Evolutionary conservation across 108 stramenopile species (phyloP), one percentile per base, ranked within the genome.

Genomic region (Pseudonitzschia multiseries): DNA sequence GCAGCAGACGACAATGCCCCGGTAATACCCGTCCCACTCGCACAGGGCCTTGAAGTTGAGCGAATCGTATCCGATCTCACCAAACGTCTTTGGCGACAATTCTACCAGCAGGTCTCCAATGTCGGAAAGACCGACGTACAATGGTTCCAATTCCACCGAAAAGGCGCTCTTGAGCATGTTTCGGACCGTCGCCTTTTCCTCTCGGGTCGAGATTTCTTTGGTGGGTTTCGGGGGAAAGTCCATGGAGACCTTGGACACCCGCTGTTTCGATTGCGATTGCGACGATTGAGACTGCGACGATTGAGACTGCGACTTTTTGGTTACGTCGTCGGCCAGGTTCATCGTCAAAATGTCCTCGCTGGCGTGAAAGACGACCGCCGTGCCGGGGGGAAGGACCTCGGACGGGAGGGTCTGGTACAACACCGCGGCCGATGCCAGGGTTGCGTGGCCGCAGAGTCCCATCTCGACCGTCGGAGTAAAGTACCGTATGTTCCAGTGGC

Each of bases 401-500:
- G 42, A 48, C 28, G 31, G 50, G 53, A 83, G 20, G 20, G 66
- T 76, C 36, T 79, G 84, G 72, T 77, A 82, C 41, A 93, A 43
- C 43, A 85, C 76, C 20, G 79, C 79, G 1, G 88, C 89, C n/a
- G 83, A 63, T 4, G 89, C 87, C 74, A 94, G 73, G 4, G 90
- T 90, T 1, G 93, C 96, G 80, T 99, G 97, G 0, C 97, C 97
- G 74, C 98, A 98, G 52, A 98, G 74, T 43, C 87, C 89, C 10
- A 98, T 93, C 74, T 99, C 97, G 8, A 74, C 76, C 22, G 76
- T 74, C 46, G 87, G 81, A 28, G 91, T 90, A 66, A 77, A 90
- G 71, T 85, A 95, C 28, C 91, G 88, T 74, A 95, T 90, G 44
- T 71, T 69, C 78, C 85, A 91, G 60, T 84, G 79, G 61, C 71